Evolutionary conservation across 1,139 yeast species (phyloP).

Genomic region (Pichia sp.): DNA sequence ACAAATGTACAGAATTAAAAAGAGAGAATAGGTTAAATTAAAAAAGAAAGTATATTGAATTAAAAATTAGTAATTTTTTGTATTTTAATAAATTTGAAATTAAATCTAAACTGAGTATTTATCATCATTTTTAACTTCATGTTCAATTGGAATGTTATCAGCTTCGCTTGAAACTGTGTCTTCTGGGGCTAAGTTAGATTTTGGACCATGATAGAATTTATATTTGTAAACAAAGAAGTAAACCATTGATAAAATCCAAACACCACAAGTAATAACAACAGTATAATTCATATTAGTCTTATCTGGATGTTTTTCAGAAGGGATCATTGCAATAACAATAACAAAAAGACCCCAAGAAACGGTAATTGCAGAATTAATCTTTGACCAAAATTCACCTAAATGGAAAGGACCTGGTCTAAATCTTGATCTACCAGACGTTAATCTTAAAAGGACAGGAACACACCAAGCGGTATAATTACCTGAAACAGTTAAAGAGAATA

Average conservation of each 20-base stretch:
- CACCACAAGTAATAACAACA: constrained; percentile 48
- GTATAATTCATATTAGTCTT: constrained; percentile 53
- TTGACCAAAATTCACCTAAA: constrained; percentile 28
- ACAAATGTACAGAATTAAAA: too few relatives aligned
- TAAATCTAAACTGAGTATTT: constrained; percentile 10
- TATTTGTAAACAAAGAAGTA: constrained; percentile 44
- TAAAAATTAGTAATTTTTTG: background rate
- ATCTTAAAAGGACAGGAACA: constrained; percentile 37
- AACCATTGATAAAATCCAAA: constrained; percentile 39
- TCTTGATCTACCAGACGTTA: constrained; percentile 38
- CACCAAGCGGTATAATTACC: constrained; percentile 44
- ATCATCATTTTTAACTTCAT: background rate
- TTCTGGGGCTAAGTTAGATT: constrained; percentile 31
- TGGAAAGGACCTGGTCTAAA: constrained; percentile 33
- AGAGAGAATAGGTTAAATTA: background rate
- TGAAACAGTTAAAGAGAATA: constrained; percentile 42
- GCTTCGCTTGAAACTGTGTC: constrained; percentile 10
- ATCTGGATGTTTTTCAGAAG: constrained; percentile 32
- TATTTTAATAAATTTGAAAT: background rate
- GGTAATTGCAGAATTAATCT: constrained; percentile 33
- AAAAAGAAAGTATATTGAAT: background rate
- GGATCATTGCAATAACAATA: constrained; percentile 37
- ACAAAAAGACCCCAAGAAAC: constrained; percentile 35
- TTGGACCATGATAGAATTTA: constrained; percentile 45
- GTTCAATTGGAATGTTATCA: constrained; percentile 18